Conservation (phyloP, 1,284 basidiomycete genomes). For the Apiotrichum brassicae region DNA sequence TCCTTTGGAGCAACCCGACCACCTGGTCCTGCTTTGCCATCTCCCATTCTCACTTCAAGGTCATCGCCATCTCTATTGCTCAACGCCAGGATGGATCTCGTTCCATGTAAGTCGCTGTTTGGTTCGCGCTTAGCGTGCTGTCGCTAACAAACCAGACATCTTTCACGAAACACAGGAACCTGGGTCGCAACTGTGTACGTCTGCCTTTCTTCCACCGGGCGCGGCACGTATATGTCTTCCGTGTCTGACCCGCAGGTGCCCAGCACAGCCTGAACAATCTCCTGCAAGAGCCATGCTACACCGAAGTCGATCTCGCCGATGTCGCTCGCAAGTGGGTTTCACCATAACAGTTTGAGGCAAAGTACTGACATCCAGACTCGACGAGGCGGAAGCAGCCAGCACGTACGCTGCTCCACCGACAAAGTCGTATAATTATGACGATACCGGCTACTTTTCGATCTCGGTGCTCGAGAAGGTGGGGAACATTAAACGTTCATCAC, state of each 20-base stretch:
- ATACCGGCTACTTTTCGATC: conserved; percentile 81
- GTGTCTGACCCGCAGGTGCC: conserved; percentile 33
- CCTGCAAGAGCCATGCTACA: conserved; percentile 54
- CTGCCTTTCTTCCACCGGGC: background rate
- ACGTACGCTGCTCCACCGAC: conserved; percentile 36
- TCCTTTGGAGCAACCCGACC: too few relatives aligned
- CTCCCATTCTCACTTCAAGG: too few relatives aligned
- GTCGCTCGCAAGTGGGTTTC: conserved; percentile 54
- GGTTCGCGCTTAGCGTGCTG: background rate
- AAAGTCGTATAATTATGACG: conserved; percentile 76
- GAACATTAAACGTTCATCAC: background rate
- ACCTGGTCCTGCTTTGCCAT: too few relatives aligned
- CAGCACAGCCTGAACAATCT: conserved; percentile 51
- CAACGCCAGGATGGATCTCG: conserved; percentile 9
- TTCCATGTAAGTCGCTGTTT: conserved; percentile 2
- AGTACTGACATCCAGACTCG: conserved; percentile 34
- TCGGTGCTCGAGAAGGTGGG: conserved; percentile 30
- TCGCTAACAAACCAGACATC: conserved; percentile 26
- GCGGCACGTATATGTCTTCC: background rate
- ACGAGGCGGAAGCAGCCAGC: conserved; percentile 47
- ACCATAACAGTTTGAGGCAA: background rate
- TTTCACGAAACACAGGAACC: conserved; percentile 46
- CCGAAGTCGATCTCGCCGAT: conserved; percentile 74
- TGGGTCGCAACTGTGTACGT: conserved; percentile 45
- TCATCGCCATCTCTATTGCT: background rate